Percentiles rank a stretch among this genome's conserved stretches.
Evolutionary conservation across 306 rosid genomes (phyloP).

Genomic region (Dalbergia oliveri): DNA sequence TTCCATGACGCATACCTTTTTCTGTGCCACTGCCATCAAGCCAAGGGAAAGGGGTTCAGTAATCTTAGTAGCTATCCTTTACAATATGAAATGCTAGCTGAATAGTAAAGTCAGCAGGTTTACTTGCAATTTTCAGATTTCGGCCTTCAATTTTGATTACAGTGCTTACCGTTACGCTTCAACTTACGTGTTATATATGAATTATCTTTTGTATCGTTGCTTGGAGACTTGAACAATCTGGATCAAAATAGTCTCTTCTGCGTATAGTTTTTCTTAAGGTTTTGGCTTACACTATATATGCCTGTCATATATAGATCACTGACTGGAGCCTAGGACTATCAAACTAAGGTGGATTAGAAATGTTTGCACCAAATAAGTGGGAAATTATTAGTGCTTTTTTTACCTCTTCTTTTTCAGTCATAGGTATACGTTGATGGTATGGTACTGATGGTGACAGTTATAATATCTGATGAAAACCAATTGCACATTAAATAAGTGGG

Average conservation of each 20-base stretch:
- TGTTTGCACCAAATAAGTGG: not conserved
- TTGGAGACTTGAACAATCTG: not conserved
- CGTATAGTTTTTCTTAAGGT: not conserved
- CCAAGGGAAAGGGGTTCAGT: not conserved
- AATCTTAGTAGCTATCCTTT: constrained; percentile 17
- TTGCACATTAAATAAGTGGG: constrained; percentile 21
- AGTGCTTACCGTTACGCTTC: not conserved
- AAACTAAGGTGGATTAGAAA: not conserved
- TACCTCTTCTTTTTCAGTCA: not conserved
- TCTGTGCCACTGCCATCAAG: constrained; percentile 28
- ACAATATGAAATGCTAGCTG: not conserved
- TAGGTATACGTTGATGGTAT: not conserved
- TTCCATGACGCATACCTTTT: constrained; percentile 7
- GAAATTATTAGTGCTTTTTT: not conserved
- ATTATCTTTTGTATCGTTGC: not conserved
- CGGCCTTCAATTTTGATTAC: not conserved
- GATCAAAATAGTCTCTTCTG: not conserved
- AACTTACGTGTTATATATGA: not conserved
- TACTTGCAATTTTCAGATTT: not conserved
- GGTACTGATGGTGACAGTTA: constrained; percentile 16
- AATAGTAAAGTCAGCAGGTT: no score
- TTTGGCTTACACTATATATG: not conserved
- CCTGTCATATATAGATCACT: not conserved
- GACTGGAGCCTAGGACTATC: not conserved
- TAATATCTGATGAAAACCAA: constrained; percentile 21